Evolutionary conservation across 148 eudicot genomes (phyloP), one percentile per base, ranked within the genome.

Genomic region (Amaranthus palmeri): DNA sequence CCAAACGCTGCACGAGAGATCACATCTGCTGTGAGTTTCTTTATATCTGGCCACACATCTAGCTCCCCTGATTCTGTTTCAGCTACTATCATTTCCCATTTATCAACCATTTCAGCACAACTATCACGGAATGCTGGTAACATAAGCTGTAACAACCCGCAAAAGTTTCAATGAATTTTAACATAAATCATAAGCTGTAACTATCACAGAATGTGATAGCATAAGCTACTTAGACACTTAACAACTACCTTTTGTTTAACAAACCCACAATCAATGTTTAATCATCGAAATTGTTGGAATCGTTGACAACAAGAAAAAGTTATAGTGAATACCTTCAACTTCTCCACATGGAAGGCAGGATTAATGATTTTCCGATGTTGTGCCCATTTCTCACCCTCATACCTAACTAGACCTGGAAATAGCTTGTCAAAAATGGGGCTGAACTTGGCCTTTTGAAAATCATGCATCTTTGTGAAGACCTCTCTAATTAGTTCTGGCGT

Each of bases 1-100:
- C 80, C 71, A 18, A 77, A 77, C 18, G 71, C 71, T 64, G 80
- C 71, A 56, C 80, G 71, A 0, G 80, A 77, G 11, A 77, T 77
- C 12, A 64, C 80, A 65, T 77, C 75, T 36, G 80, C 80, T 47
- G 80, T 13, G 11, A 77, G 67, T 49, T 50, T 15, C 4, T 15
- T 66, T 40, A 77, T 41, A 51, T 47, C 6, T 3, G 65, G 48
- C 75, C 80, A 77, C 36, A 17, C 75, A 65, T 77, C 80, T 51
- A 71, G 55, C 71, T 77, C 75, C 3, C 46, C 54, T 1, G 65
- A 65, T n/a, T 59, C 75, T 4, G 13, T 67, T 71, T 77, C 67
- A 42, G 52, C 66, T 4, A 77, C 66, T 42, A 77, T 18, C 13
- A 71, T 49, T n/a, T 77, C 75, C 80, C 80, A 77, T 71, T 71